These are phyloP conservation scores for Geranium brycei DNA, from an alignment of 345 rosid species.

Conservation along the genomic window DNA sequence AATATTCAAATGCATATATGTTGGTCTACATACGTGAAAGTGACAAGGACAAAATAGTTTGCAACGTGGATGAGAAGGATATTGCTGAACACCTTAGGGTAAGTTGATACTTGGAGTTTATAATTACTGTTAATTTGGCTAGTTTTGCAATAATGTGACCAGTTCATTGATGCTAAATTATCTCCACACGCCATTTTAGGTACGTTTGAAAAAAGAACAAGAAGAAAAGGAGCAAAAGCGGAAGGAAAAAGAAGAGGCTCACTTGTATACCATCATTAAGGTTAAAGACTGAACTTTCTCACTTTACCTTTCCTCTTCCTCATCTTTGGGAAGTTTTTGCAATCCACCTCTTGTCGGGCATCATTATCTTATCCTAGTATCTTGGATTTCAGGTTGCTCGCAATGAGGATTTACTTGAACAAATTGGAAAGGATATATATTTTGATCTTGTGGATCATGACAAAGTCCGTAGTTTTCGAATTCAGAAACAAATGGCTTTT, in stretches of 20 bases:
- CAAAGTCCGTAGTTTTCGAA: conserved; percentile 42
- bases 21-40: conserved; percentile 44
- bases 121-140: not conserved
- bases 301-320: conserved; percentile 1
- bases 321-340: not conserved
- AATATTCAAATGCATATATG: conserved; percentile 48
- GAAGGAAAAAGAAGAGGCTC: conserved; percentile 49
- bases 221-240: conserved; percentile 52
- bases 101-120: conserved; percentile 1
- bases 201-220: conserved; percentile 44
- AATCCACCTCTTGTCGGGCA: not conserved
- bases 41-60: conserved; percentile 44
- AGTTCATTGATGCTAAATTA: not conserved
- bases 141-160: conserved; percentile 1
- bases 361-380: not conserved
- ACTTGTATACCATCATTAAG: conserved; percentile 48
- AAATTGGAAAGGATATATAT: conserved; percentile 47
- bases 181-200: conserved; percentile 14
- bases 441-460: conserved; percentile 64
- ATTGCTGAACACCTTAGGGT: conserved; percentile 48
- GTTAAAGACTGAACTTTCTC: conserved; percentile 10
- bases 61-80: conserved; percentile 44
- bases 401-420: conserved; percentile 32
- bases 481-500: conserved; percentile 41
- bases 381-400: conserved; percentile 36